Percentiles rank a stretch among this genome's conserved stretches.
Conservation (phyloP, 2,329 filamentous ascomycete species). For the Penicillium sp. region DNA sequence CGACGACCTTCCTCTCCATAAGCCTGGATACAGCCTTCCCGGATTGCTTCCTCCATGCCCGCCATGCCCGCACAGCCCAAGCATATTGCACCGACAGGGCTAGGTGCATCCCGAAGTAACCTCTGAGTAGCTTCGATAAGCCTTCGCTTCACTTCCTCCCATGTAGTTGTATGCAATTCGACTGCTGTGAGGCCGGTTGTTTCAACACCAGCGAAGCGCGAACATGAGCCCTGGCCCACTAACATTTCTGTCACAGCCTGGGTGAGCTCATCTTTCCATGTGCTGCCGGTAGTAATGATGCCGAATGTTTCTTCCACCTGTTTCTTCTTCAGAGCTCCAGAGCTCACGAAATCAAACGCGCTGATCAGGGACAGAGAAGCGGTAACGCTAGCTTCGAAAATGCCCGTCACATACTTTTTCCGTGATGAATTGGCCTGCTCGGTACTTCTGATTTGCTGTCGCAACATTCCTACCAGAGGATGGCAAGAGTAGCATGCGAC, state of each 20-base stretch:
- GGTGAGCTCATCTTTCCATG: slow-evolving; percentile 71
- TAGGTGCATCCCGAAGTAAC: slow-evolving; percentile 51
- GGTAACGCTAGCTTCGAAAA: slow-evolving; percentile 78
- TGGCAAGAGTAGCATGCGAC: slow-evolving; percentile 88
- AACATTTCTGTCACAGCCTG: slow-evolving; percentile 63
- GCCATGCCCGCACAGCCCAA: slow-evolving; percentile 91
- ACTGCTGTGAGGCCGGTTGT: slow-evolving; percentile 76
- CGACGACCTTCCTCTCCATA: slow-evolving; percentile 57
- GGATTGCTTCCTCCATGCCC: slow-evolving; percentile 72
- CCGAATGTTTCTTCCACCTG: slow-evolving; percentile 58
- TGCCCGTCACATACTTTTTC: slow-evolving; percentile 64
- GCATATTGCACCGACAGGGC: slow-evolving; percentile 63
- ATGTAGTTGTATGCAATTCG: slow-evolving; percentile 68
- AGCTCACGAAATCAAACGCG: slow-evolving; percentile 31
- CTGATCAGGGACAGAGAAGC: slow-evolving; percentile 56
- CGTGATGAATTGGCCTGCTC: slow-evolving; percentile 17
- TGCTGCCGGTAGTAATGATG: slow-evolving; percentile 80
- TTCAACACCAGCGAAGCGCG: slow-evolving; percentile 71
- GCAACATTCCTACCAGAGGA: slow-evolving; percentile 63
- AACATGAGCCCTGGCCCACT: slow-evolving; percentile 42
- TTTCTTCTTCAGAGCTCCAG: slow-evolving; percentile 31
- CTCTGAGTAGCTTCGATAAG: slow-evolving; percentile 66
- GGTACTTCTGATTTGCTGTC: slow-evolving; percentile 36
- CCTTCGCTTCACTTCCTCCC: slow-evolving; percentile 59
- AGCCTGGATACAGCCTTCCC: slow-evolving; percentile 61